Evolutionary conservation across 441 rosid genomes (phyloP).

Genomic region (Gossypium lobatum): DNA sequence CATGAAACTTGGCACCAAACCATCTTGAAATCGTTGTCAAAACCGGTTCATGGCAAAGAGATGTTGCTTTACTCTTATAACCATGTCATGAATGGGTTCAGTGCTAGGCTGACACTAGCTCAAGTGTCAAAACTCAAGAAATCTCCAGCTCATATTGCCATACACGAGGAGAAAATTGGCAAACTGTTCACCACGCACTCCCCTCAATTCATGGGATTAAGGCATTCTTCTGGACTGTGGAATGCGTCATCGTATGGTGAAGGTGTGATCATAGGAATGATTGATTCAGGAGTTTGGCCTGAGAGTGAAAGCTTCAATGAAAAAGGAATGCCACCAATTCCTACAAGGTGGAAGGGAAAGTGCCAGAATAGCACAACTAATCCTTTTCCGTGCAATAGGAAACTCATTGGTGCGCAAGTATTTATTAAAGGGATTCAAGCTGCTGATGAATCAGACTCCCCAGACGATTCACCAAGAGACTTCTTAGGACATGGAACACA

Average conservation of each 20-base stretch:
- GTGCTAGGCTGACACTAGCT: constrained; percentile 29
- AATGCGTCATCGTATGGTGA: constrained; percentile 22
- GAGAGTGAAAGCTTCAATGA: constrained; percentile 40
- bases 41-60: constrained; percentile 12
- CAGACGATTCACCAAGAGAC: constrained; percentile 34
- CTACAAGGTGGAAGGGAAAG: constrained; percentile 37
- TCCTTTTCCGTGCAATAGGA: constrained; percentile 34
- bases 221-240: constrained; percentile 21
- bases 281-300: constrained; percentile 44
- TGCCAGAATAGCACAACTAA: constrained; percentile 32
- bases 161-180: constrained; percentile 23
- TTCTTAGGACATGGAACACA: constrained; percentile 40
- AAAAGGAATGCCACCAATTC: constrained; percentile 30
- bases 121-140: constrained; percentile 26
- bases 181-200: constrained; percentile 28
- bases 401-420: constrained; percentile 30
- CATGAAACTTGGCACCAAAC: constrained; percentile 34
- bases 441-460: constrained; percentile 17
- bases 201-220: constrained; percentile 25
- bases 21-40: constrained; percentile 19
- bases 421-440: constrained; percentile 28
- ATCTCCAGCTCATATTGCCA: constrained; percentile 24
- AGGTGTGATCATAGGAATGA: constrained; percentile 25
- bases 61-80: constrained; percentile 30
- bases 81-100: constrained; percentile 28